phyloP scores from a whole-genome alignment of 2,329 filamentous ascomycete species.

The Daldinia sp. region DNA sequence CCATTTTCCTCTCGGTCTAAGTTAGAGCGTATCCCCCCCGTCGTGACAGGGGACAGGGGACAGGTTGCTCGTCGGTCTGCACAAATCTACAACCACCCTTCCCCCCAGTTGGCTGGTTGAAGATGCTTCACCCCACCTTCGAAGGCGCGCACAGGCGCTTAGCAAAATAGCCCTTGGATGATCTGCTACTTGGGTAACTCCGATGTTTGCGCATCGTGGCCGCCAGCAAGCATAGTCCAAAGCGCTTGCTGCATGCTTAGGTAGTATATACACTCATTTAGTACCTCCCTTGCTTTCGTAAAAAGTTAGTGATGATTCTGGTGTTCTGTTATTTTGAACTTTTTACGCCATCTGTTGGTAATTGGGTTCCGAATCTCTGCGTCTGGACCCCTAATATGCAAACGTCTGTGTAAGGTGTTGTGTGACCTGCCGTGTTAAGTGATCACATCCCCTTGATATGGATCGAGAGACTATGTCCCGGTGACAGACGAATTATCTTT shows the following conservation, averaged over 20 bases:
- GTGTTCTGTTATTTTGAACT: conserved; percentile 24
- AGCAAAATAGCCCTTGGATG: conserved; percentile 38
- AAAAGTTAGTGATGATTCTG: conserved; percentile 35
- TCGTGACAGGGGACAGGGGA: conserved; percentile 19
- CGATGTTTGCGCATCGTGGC: conserved; percentile 33
- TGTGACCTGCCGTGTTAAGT: conserved; percentile 22
- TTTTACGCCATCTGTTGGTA: conserved; percentile 30
- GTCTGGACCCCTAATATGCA: conserved; percentile 20
- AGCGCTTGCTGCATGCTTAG: conserved; percentile 43
- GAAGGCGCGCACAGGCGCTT: conserved; percentile 47
- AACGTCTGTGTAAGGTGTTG: conserved; percentile 13
- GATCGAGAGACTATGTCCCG: conserved; percentile 29
- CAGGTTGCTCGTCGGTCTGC: conserved; percentile 27
- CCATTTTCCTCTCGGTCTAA: conserved; percentile 26
- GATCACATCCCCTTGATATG: conserved; percentile 22
- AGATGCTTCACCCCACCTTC: conserved; percentile 44
- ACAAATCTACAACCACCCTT: conserved; percentile 29
- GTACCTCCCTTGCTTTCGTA: conserved; percentile 36
- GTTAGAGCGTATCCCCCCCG: conserved; percentile 25
- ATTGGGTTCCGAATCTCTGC: conserved; percentile 11
- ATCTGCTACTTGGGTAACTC: conserved; percentile 35
- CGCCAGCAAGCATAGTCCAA: conserved; percentile 28
- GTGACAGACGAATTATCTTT: conserved; percentile 30
- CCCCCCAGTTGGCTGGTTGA: conserved; percentile 42
- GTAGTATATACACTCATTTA: conserved; percentile 46